phyloP scores from a whole-genome alignment of 805 yeast species.

The Myxozyma sirexii region DNA sequence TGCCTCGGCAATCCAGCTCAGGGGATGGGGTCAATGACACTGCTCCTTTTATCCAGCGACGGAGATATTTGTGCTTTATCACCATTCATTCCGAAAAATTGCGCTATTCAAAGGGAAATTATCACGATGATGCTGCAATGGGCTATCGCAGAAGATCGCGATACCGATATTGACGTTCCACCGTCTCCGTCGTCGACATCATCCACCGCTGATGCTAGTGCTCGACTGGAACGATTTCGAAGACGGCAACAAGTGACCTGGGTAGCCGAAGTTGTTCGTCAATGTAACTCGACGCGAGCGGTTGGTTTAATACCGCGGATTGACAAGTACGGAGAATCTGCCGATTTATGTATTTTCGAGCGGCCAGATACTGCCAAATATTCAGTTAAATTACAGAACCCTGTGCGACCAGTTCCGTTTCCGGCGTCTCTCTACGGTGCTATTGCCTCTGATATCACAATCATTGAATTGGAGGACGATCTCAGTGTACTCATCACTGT shows the following conservation, averaged over 20 bases:
- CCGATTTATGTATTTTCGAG: conserved; percentile 36
- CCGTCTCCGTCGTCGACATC: background rate
- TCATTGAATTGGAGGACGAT: conserved; percentile 35
- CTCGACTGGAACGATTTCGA: conserved; percentile 18
- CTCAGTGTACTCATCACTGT: conserved; percentile 34
- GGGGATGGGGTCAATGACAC: conserved; percentile 51
- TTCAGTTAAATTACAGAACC: conserved; percentile 51
- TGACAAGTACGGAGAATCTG: conserved; percentile 35
- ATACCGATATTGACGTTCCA: conserved; percentile 7
- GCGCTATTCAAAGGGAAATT: conserved; percentile 35
- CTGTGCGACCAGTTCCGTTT: conserved; percentile 56
- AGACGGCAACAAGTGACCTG: conserved; percentile 44
- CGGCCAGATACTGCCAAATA: conserved; percentile 30
- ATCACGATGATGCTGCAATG: conserved; percentile 43
- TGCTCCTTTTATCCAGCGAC: conserved; percentile 56
- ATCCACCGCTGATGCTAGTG: background rate
- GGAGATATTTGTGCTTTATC: conserved; percentile 63
- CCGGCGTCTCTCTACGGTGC: conserved; percentile 56
- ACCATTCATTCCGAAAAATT: conserved; percentile 62
- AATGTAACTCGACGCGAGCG: conserved; percentile 24
- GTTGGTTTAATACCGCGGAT: conserved; percentile 14
- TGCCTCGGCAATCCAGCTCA: conserved; percentile 49
- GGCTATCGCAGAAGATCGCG: conserved; percentile 40
- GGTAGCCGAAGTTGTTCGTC: conserved; percentile 43
- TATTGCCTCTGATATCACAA: conserved; percentile 38